Conservation (phyloP, 2,329 filamentous ascomycete genomes). For the Cladosporium austrohemisphaericum region DNA sequence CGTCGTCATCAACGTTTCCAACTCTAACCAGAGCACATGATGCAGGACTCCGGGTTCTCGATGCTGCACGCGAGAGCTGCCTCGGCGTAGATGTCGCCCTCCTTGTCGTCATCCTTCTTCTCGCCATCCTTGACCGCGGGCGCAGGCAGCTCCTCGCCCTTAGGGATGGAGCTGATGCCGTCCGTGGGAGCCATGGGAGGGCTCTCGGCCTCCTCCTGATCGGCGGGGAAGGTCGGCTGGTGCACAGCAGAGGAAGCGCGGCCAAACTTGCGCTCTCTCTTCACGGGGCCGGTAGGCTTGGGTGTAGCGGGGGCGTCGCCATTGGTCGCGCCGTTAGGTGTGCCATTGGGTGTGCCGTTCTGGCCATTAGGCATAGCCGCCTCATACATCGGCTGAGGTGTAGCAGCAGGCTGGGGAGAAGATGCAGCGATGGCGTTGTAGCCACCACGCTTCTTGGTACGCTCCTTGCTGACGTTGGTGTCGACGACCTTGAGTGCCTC, state of each 20-base stretch:
- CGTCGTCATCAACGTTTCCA: slow-evolving; percentile 1
- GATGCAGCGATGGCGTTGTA: slow-evolving; percentile 40
- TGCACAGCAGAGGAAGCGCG: slow-evolving; percentile 49
- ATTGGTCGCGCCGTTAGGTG: slow-evolving; percentile 43
- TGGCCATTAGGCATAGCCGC: slow-evolving; percentile 48
- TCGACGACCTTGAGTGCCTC: slow-evolving; percentile 87
- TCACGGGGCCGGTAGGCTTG: slow-evolving; percentile 42
- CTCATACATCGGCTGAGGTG: slow-evolving; percentile 65
- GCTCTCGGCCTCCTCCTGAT: slow-evolving; percentile 71
- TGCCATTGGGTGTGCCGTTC: slow-evolving; percentile 27
- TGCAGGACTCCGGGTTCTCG: slow-evolving; percentile 88
- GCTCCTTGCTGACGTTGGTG: slow-evolving; percentile 65
- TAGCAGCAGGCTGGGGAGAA: slow-evolving; percentile 25
- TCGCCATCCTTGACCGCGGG: slow-evolving; percentile 46
- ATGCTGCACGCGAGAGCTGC: slow-evolving; percentile 92
- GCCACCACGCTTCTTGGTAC: slow-evolving; percentile 62
- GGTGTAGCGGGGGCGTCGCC: slow-evolving; percentile 68
- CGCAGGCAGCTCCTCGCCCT: slow-evolving; percentile 63
- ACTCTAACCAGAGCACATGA: slow-evolving; percentile 89
- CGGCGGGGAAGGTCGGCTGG: slow-evolving; percentile 69
- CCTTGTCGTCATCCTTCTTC: slow-evolving; percentile 73
- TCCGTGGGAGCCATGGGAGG: slow-evolving; percentile 74
- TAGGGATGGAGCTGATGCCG: slow-evolving; percentile 53
- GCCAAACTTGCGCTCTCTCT: slow-evolving; percentile 40
- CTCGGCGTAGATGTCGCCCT: slow-evolving; percentile 93